A percentile compares a stretch with the other conserved stretches of the same genome.
Evolutionary conservation across 2,329 filamentous ascomycete genomes (phyloP).

Genomic region (Davidsoniella neocaledoniae): DNA sequence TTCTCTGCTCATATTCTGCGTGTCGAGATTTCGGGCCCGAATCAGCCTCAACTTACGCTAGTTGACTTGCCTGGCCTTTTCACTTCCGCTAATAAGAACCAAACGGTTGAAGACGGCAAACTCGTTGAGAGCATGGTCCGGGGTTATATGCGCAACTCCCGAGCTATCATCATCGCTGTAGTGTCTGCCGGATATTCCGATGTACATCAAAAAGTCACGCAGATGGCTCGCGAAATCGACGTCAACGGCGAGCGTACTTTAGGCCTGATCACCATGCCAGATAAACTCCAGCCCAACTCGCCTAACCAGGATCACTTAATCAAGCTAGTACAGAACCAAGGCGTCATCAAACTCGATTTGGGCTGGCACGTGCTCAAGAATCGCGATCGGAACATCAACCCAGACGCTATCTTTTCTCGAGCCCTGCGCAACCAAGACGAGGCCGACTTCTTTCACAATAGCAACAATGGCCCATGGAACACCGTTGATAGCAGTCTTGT

Average conservation of each 20-base stretch:
- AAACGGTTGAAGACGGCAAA: slow-evolving; percentile 20
- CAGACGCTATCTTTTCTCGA: slow-evolving; percentile 18
- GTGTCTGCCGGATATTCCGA: slow-evolving; percentile 24
- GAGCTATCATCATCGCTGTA: slow-evolving; percentile 28
- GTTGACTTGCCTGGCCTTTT: slow-evolving; percentile 31
- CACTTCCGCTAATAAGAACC: slow-evolving; percentile 19
- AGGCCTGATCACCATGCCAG: slow-evolving; percentile 28
- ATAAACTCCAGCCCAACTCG: slow-evolving; percentile 17
- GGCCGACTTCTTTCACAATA: slow-evolving; percentile 24
- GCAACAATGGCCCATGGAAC: slow-evolving; percentile 21
- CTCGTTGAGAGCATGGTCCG: slow-evolving; percentile 22
- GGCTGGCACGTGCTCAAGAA: slow-evolving; percentile 22
- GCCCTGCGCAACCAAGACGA: slow-evolving; percentile 21
- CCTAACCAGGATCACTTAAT: slow-evolving; percentile 15
- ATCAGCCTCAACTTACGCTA: slow-evolving; percentile 23
- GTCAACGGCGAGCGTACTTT: slow-evolving; percentile 21
- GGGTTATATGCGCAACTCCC: slow-evolving; percentile 23
- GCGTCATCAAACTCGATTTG: slow-evolving; percentile 26
- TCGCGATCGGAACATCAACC: slow-evolving; percentile 20
- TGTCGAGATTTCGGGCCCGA: slow-evolving; percentile 15
- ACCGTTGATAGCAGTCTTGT: slow-evolving; percentile 14
- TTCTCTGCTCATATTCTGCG: slow-evolving; percentile 16
- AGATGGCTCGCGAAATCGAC: slow-evolving; percentile 19
- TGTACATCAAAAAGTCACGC: slow-evolving; percentile 22
- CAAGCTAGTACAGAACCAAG: slow-evolving; percentile 18